Percentiles rank a stretch among this genome's conserved stretches.
Conservation (phyloP, 2,329 filamentous ascomycete species). For the Calycina herbarum region DNA sequence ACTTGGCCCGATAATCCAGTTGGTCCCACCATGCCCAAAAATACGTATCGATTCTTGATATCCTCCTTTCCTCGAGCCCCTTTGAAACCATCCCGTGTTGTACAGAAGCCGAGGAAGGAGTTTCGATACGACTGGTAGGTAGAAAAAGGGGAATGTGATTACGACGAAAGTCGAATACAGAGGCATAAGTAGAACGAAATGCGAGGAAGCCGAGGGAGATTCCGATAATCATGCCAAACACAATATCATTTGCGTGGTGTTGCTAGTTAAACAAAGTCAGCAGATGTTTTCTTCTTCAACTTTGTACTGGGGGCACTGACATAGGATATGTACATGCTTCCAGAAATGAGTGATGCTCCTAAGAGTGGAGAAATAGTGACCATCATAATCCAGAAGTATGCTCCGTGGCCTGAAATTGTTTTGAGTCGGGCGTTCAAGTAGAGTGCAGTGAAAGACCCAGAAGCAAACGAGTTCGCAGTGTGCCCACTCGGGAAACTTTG, state of each 20-base stretch:
- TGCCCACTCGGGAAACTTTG: conserved; percentile 73
- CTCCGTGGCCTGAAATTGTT: conserved; percentile 69
- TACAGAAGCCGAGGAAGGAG: background rate
- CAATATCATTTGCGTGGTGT: conserved; percentile 71
- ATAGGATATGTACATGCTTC: conserved; percentile 58
- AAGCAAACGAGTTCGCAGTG: conserved; percentile 69
- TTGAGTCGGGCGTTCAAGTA: conserved; percentile 79
- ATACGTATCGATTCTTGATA: background rate
- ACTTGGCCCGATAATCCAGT: background rate
- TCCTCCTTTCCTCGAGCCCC: background rate
- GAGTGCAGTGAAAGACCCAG: conserved; percentile 66
- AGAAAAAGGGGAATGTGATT: conserved; percentile 41
- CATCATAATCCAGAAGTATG: conserved; percentile 70
- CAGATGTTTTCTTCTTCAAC: background rate
- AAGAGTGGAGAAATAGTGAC: conserved; percentile 64
- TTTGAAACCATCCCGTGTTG: background rate
- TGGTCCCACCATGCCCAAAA: background rate
- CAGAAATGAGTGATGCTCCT: conserved; percentile 63
- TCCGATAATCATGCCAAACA: conserved; percentile 64
- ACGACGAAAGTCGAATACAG: conserved; percentile 66
- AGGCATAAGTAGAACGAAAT: conserved; percentile 66
- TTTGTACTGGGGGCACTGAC: conserved; percentile 19
- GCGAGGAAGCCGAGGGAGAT: conserved; percentile 60
- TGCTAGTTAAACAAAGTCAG: conserved; percentile 43
- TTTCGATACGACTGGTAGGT: background rate